Evolutionary conservation across 345 rosid genomes (phyloP).

Genomic region (Abelmoschus esculentus): DNA sequence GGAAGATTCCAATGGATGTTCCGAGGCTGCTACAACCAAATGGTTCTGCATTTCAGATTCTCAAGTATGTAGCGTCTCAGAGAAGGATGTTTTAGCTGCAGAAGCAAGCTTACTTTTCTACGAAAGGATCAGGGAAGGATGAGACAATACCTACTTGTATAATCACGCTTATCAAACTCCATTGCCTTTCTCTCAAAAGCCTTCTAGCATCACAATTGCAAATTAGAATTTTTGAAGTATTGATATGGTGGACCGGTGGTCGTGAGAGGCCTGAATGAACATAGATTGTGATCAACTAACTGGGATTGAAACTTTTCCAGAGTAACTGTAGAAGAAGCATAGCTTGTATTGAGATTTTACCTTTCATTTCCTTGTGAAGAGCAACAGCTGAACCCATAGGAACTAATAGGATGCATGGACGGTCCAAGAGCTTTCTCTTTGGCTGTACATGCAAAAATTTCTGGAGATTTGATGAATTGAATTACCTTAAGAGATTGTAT

Average conservation of each 20-base stretch:
- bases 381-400: neutral
- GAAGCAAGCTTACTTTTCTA: slow-evolving; percentile 88
- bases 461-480: no score
- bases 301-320: neutral
- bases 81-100: slow-evolving; percentile 68
- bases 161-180: neutral
- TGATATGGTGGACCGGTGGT: neutral
- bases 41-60: slow-evolving; percentile 94
- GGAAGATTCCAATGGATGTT: slow-evolving; percentile 15
- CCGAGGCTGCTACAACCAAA: slow-evolving; percentile 16
- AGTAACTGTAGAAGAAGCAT: neutral
- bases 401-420: neutral
- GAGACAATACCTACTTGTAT: neutral
- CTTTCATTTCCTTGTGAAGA: neutral
- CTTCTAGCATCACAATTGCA: neutral
- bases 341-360: no score
- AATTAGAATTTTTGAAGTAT: neutral
- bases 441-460: neutral
- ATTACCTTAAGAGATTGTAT: no score
- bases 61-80: slow-evolving; percentile 47
- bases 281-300: neutral
- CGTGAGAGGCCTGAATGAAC: neutral
- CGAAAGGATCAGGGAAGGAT: slow-evolving; percentile 38
- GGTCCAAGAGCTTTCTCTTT: neutral
- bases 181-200: neutral